Conservation (phyloP, 129 eudicot genomes). For the Gnaphalium uliginosum region DNA sequence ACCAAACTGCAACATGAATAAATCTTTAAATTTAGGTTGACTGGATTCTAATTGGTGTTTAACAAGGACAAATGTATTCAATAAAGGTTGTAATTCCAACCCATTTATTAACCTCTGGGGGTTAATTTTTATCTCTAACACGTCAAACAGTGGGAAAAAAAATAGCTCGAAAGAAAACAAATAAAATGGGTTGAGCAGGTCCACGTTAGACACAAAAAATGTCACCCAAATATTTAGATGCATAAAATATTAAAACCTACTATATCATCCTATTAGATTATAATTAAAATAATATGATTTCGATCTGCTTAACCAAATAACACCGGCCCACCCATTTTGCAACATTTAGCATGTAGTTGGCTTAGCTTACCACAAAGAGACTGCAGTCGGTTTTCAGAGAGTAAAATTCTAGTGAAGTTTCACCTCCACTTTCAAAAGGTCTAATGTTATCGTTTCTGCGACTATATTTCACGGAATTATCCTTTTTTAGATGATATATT, state of each 20-base stretch:
- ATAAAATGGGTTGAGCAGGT: background rate
- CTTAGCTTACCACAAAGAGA: conserved; percentile 69
- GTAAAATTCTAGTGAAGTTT: conserved; percentile 81
- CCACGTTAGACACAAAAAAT: background rate
- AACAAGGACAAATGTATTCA: background rate
- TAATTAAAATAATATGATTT: background rate
- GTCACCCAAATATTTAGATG: background rate
- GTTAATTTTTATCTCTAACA: background rate
- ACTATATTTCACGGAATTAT: conserved; percentile 64
- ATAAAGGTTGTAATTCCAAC: background rate
- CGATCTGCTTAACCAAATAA: background rate
- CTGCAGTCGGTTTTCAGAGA: conserved; percentile 94
- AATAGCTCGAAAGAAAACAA: background rate
- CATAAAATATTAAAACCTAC: background rate
- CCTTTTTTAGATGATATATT: conserved; percentile 86
- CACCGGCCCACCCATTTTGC: background rate
- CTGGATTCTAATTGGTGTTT: background rate
- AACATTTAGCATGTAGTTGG: background rate
- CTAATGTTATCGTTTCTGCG: conserved; percentile 76
- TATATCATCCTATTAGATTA: background rate
- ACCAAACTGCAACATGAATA: conserved; percentile 61
- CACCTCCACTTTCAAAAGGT: conserved; percentile 96
- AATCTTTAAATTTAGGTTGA: background rate
- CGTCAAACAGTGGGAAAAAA: background rate
- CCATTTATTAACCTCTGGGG: background rate